Evolutionary conservation across 495 filamentous ascomycete genomes (phyloP).

Genomic region (Rhypophila decipiens): DNA sequence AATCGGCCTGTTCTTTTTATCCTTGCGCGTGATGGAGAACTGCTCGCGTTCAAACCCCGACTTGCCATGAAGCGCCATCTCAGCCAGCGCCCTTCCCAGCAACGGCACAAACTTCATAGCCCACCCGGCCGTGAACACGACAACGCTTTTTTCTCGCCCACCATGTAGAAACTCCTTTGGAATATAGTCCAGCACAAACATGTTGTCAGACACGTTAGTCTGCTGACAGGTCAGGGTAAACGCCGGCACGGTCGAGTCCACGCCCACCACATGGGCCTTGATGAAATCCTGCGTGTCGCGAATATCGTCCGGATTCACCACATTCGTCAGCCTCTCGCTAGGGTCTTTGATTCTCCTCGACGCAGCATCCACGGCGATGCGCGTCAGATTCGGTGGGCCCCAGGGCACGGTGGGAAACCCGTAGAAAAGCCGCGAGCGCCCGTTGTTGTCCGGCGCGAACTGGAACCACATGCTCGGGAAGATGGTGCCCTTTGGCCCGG

Average conservation of each 20-base stretch:
- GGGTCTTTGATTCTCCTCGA: slow-evolving; percentile 13
- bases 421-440: slow-evolving; percentile 12
- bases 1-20: background rate
- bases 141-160: slow-evolving; percentile 14
- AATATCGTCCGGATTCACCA: slow-evolving; percentile 12
- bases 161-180: slow-evolving; percentile 8
- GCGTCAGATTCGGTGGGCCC: slow-evolving; percentile 12
- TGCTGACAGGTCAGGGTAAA: slow-evolving; percentile 11
- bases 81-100: slow-evolving; percentile 2
- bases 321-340: slow-evolving; percentile 3
- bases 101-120: slow-evolving; percentile 11
- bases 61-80: slow-evolving; percentile 4
- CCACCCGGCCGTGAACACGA: slow-evolving; percentile 17
- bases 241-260: slow-evolving; percentile 11
- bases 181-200: slow-evolving; percentile 16
- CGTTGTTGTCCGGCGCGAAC: slow-evolving; percentile 10
- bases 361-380: slow-evolving; percentile 15
- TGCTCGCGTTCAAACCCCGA: slow-evolving; percentile 5
- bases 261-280: slow-evolving; percentile 8
- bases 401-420: slow-evolving; percentile 15
- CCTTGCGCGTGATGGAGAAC: slow-evolving; percentile 12
- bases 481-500: slow-evolving; percentile 11
- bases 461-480: slow-evolving; percentile 19
- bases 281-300: slow-evolving; percentile 10
- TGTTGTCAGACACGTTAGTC: slow-evolving; percentile 18